These are phyloP conservation scores for Juglanconis oblonga DNA, from an alignment of 2,329 filamentous ascomycete species.

Conservation along the genomic window DNA sequence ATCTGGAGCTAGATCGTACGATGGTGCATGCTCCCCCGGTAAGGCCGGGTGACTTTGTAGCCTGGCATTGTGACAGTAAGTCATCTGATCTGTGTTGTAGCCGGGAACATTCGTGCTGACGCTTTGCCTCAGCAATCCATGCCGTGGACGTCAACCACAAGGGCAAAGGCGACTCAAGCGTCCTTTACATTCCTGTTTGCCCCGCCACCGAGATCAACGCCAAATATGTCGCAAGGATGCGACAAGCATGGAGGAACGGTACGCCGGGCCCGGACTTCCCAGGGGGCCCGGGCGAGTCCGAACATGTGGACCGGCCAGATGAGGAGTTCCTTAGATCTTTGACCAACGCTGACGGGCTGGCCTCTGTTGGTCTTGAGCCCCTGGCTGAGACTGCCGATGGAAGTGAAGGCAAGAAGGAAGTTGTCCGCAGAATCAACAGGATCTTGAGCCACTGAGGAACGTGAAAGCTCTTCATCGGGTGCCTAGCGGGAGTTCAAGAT, in stretches of 20 bases:
- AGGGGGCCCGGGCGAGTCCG: slow-evolving; percentile 64
- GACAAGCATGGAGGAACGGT: slow-evolving; percentile 67
- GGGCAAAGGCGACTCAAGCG: slow-evolving; percentile 72
- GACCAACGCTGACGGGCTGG: slow-evolving; percentile 4
- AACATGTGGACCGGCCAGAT: slow-evolving; percentile 44
- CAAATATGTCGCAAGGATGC: slow-evolving; percentile 66
- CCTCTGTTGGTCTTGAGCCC: slow-evolving; percentile 9
- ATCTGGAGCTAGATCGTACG: slow-evolving; percentile 62
- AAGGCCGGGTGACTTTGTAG: slow-evolving; percentile 71
- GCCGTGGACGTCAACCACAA: slow-evolving; percentile 77
- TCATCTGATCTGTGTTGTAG: background rate
- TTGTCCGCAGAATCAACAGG: slow-evolving; percentile 9
- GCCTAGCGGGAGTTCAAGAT: background rate
- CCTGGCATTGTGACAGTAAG: slow-evolving; percentile 72
- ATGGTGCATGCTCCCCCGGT: slow-evolving; percentile 73
- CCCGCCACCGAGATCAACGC: slow-evolving; percentile 76
- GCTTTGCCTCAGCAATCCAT: slow-evolving; percentile 54
- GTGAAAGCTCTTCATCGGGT: background rate
- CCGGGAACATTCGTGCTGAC: background rate
- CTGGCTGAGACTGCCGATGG: background rate
- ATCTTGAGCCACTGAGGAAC: slow-evolving; percentile 6
- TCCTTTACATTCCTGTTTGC: slow-evolving; percentile 85
- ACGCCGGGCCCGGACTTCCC: slow-evolving; percentile 69
- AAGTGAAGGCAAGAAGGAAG: slow-evolving; percentile 9
- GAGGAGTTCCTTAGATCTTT: slow-evolving; percentile 7